Evolutionary conservation across 805 yeast species (phyloP), one percentile per base, ranked within the genome.

Genomic region (Ogataea wickerhamii): DNA sequence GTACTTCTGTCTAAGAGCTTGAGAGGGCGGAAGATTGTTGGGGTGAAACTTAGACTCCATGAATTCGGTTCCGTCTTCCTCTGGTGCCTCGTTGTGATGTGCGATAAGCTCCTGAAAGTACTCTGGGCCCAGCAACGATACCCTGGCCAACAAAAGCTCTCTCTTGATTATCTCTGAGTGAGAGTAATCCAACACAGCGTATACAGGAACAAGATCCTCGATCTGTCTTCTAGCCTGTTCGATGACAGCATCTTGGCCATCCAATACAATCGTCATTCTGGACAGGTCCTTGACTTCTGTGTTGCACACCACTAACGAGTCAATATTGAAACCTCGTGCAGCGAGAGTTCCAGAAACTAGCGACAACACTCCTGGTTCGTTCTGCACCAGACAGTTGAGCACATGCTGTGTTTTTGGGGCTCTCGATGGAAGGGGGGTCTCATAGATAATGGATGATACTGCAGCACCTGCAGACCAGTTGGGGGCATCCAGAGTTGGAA

Each of bases 191-290:
- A 93, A 73, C 26, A 93, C 98, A 4, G 98, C 98, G 68, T 94
- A 93, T 21, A 93, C 98, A 5, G 98, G 98, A 24, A 93, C 98
- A 60, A 93, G 76, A 57, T 93, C 97, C 68, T 93, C 98, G 45
- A 93, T 84, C 66, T 93, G 98, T 65, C 97, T 82, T 65, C 98
- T 79, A 2, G 97, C 98, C 70, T 93, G 98, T 64, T 93, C 98
- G 49, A 93, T 83, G 36, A 93, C 88, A 18, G 93, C 96, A 56
- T 91, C 96, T 63, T 87, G 95, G 45, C 98, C 98, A 40, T 80
- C 82, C 54, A 93, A 71, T 8, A 87, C 96, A 53, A 93, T 87
- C 6, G 98, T 93, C 98, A 93, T 93, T 62, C 98, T 77, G 21
- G 96, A 86, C 51, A 93, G 74, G 60, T 93, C 97, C 64, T 82